Conservation (phyloP, 108 stramenopile species). For the Phaeodactylum tricornutum region DNA sequence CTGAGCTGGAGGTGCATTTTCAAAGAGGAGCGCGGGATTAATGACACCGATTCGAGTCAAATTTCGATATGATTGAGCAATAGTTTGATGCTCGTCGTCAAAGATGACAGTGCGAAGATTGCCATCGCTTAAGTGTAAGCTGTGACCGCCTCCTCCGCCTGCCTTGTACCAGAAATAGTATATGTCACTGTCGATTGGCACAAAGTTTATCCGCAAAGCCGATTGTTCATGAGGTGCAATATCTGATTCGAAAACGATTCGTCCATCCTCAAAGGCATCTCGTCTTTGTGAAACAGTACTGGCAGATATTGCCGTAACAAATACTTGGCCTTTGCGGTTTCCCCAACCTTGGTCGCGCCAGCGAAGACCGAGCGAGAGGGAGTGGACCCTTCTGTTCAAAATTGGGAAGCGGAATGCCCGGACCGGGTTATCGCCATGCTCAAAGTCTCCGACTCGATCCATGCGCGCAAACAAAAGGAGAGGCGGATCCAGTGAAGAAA, state of each 20-base stretch:
- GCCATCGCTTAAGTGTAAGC: conserved; percentile 1
- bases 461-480: conserved; percentile 1
- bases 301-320: neutral
- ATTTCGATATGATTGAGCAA: conserved; percentile 1
- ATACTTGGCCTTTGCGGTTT: conserved; percentile 7
- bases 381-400: conserved; percentile 8
- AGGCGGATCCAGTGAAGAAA: neutral
- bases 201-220: conserved; percentile 1
- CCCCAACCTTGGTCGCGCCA: conserved; percentile 21
- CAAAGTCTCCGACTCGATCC: neutral
- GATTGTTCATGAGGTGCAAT: conserved; percentile 6
- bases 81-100: conserved; percentile 11
- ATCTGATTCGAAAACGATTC: neutral
- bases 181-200: conserved; percentile 1
- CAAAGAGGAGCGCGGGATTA: too few relatives aligned
- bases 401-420: neutral
- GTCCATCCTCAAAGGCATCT: conserved; percentile 1
- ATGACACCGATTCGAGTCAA: too few relatives aligned
- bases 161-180: conserved; percentile 12
- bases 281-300: neutral
- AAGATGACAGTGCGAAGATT: conserved; percentile 4
- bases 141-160: conserved; percentile 12
- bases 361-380: neutral
- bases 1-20: too few relatives aligned
- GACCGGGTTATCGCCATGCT: neutral